Conservation (phyloP, 2,329 filamentous ascomycete genomes). For the Paracorniculantispora psalliotae region DNA sequence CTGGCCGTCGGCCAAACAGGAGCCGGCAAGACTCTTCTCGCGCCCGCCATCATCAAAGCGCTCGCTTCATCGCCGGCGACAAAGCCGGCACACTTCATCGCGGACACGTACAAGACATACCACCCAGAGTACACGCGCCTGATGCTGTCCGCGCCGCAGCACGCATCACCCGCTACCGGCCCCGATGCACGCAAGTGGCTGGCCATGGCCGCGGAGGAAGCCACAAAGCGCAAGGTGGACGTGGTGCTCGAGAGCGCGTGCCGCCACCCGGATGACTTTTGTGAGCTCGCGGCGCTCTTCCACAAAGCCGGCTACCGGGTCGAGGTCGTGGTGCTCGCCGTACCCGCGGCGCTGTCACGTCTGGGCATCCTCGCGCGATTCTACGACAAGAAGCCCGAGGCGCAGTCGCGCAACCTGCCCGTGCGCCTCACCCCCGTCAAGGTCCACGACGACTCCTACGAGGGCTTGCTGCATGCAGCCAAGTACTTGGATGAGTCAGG, state of each 20-base stretch:
- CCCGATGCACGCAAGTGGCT: conserved; percentile 42
- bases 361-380: conserved; percentile 39
- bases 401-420: conserved; percentile 30
- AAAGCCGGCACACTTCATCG: conserved; percentile 37
- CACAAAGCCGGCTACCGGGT: conserved; percentile 31
- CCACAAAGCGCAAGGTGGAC: conserved; percentile 26
- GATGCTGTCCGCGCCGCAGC: conserved; percentile 24
- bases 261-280: conserved; percentile 38
- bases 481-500: conserved; percentile 30
- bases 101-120: conserved; percentile 45
- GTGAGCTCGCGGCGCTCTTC: conserved; percentile 31
- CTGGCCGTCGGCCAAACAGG: conserved; percentile 45
- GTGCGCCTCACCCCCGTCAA: conserved; percentile 36
- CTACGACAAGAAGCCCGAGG: conserved; percentile 31
- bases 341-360: conserved; percentile 36
- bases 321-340: conserved; percentile 38
- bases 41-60: conserved; percentile 32
- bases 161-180: conserved; percentile 35
- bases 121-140: conserved; percentile 37
- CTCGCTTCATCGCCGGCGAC: conserved; percentile 19
- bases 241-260: conserved; percentile 43
- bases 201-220: conserved; percentile 31
- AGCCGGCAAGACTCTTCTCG: conserved; percentile 42
- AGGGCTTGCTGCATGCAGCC: conserved; percentile 33
- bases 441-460: conserved; percentile 44